Conservation (phyloP, 2,329 filamentous ascomycete genomes). For the Penicillium sumatraense region DNA sequence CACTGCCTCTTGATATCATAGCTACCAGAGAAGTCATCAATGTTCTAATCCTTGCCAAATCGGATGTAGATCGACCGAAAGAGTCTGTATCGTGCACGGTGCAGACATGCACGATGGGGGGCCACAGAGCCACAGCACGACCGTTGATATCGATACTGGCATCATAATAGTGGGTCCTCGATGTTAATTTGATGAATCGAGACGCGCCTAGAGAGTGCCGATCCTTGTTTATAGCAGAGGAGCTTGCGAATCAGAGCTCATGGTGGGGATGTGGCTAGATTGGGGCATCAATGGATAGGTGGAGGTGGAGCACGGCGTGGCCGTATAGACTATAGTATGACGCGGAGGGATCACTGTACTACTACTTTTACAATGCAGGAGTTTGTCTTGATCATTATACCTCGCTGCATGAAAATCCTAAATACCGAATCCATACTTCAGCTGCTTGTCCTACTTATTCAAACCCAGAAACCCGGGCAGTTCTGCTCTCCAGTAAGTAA, state of each 20-base stretch:
- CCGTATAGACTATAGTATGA: constrained; percentile 11
- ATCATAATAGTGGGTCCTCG: constrained; percentile 25
- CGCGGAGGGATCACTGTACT: not conserved
- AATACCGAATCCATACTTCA: not conserved
- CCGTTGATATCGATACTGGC: constrained; percentile 14
- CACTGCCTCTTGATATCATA: constrained; percentile 29
- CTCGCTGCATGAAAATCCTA: not conserved
- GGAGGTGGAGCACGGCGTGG: constrained; percentile 17
- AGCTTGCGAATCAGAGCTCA: constrained; percentile 12
- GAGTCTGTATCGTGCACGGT: constrained; percentile 21
- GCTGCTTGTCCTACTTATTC: not conserved
- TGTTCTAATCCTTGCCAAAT: constrained; percentile 11
- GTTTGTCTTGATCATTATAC: not conserved
- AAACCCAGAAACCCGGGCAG: not conserved
- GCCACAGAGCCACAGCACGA: constrained; percentile 17
- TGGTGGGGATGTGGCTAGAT: constrained; percentile 10
- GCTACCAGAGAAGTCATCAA: not conserved
- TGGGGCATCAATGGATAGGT: constrained; percentile 6
- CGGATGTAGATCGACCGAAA: constrained; percentile 14
- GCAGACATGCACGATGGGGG: constrained; percentile 11
- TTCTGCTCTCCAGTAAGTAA: too few species aligned
- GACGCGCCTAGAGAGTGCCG: constrained; percentile 7
- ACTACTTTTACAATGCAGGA: not conserved
- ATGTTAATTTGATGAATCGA: constrained; percentile 8
- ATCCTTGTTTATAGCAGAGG: constrained; percentile 10